phyloP scores from a whole-genome alignment of 805 yeast genomes.

The Ogataea ganodermae region DNA sequence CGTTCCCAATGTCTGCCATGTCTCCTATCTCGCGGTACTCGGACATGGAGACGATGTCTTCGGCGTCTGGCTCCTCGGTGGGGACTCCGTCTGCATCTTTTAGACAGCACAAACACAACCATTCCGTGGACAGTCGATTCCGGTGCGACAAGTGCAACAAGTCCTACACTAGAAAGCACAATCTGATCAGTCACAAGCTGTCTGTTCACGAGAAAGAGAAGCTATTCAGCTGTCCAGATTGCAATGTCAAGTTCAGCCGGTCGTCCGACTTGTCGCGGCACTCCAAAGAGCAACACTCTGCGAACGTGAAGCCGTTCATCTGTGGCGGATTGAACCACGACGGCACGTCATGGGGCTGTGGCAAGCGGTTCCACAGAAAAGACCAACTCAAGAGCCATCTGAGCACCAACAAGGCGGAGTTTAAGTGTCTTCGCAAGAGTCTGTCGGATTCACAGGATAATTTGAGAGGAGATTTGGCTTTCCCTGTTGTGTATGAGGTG shows the following conservation, averaged over 20 bases:
- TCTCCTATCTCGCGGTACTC: neutral
- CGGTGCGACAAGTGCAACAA: constrained; percentile 29
- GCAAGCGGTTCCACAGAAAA: constrained; percentile 27
- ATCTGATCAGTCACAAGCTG: constrained; percentile 29
- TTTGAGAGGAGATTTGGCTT: neutral
- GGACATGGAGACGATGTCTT: neutral
- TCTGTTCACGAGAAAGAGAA: constrained; percentile 31
- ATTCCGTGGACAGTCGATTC: constrained; percentile 18
- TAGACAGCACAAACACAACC: neutral
- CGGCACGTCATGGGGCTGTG: constrained; percentile 29
- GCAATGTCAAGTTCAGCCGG: constrained; percentile 23
- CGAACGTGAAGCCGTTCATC: constrained; percentile 23
- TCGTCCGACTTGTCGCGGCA: constrained; percentile 28
- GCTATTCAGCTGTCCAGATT: constrained; percentile 25
- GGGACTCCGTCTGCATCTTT: neutral
- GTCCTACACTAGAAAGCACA: constrained; percentile 32
- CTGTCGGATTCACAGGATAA: neutral
- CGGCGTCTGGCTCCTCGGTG: neutral
- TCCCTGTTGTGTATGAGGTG: constrained; percentile 19
- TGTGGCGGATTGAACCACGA: constrained; percentile 26
- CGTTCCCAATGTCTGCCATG: neutral
- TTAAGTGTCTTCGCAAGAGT: constrained; percentile 18
- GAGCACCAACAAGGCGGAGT: constrained; percentile 27
- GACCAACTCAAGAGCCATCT: constrained; percentile 30
- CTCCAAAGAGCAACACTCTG: constrained; percentile 27